Evolutionary conservation across 2,329 filamentous ascomycete species (phyloP).

Genomic region (Aspergillus sp.): DNA sequence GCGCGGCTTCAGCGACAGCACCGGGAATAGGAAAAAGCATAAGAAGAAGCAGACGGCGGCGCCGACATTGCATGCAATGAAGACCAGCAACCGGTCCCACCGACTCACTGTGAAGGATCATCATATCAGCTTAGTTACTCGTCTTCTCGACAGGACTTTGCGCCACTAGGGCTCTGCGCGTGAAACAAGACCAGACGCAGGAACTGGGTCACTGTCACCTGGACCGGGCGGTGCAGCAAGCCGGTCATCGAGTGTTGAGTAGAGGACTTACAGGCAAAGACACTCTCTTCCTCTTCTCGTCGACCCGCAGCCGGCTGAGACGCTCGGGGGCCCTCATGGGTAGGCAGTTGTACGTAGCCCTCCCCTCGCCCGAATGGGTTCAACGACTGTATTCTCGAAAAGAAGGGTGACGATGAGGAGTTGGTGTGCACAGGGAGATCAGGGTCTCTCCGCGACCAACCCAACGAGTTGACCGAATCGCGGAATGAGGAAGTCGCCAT

Average conservation of each 20-base stretch:
- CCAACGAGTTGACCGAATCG: constrained; percentile 87
- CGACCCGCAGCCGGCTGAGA: constrained; percentile 74
- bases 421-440: constrained; percentile 64
- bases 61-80: constrained; percentile 80
- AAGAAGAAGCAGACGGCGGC: constrained; percentile 87
- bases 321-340: constrained; percentile 70
- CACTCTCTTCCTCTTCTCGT: constrained; percentile 89
- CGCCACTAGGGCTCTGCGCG: constrained; percentile 11
- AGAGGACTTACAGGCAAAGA: constrained; percentile 76
- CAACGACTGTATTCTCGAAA: constrained; percentile 71
- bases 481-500: constrained; percentile 60
- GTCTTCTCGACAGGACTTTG: constrained; percentile 1
- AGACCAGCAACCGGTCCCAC: constrained; percentile 92
- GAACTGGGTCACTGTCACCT: constrained; percentile 29
- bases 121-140: constrained; percentile 8
- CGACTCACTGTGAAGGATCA: constrained; percentile 63
- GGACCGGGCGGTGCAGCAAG: constrained; percentile 16
- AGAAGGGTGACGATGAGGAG: constrained; percentile 54
- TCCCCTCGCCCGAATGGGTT: constrained; percentile 73
- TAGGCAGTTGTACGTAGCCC: constrained; percentile 86
- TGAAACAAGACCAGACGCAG: constrained; percentile 27
- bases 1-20: constrained; percentile 68
- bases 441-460: constrained; percentile 78
- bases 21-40: constrained; percentile 77
- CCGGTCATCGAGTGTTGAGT: constrained; percentile 7